These are phyloP conservation scores for Populus davidiana DNA, from an alignment of 345 rosid species.

Conservation along the genomic window DNA sequence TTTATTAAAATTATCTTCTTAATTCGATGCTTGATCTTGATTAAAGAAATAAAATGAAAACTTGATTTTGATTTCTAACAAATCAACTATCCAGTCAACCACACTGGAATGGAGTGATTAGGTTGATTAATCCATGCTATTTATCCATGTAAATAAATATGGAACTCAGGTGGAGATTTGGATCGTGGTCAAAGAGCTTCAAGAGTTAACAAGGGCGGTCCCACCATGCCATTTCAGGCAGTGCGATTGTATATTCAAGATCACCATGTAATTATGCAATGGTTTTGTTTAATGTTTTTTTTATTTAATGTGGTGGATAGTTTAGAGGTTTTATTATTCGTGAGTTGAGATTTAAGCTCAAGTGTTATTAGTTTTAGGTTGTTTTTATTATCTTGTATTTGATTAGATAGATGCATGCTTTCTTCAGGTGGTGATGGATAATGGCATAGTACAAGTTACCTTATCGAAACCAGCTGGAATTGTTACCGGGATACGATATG, in stretches of 20 bases:
- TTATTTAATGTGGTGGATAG: neutral
- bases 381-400: neutral
- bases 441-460: slow-evolving; percentile 31
- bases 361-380: neutral
- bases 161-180: slow-evolving; percentile 31
- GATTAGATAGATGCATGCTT: neutral
- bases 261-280: slow-evolving; percentile 41
- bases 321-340: neutral
- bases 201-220: slow-evolving; percentile 16
- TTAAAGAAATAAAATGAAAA: no score
- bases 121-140: neutral
- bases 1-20: neutral
- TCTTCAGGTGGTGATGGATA: slow-evolving; percentile 33
- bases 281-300: slow-evolving; percentile 8
- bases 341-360: neutral
- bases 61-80: neutral
- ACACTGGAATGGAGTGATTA: neutral
- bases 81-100: neutral
- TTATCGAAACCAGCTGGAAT: slow-evolving; percentile 32
- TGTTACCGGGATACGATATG: slow-evolving; percentile 30
- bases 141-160: neutral
- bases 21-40: neutral
- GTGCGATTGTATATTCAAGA: slow-evolving; percentile 55
- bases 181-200: slow-evolving; percentile 15
- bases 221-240: slow-evolving; percentile 40